Evolutionary conservation across 1,284 basidiomycete genomes (phyloP).

Genomic region (Moesziomyces globuligerus): DNA sequence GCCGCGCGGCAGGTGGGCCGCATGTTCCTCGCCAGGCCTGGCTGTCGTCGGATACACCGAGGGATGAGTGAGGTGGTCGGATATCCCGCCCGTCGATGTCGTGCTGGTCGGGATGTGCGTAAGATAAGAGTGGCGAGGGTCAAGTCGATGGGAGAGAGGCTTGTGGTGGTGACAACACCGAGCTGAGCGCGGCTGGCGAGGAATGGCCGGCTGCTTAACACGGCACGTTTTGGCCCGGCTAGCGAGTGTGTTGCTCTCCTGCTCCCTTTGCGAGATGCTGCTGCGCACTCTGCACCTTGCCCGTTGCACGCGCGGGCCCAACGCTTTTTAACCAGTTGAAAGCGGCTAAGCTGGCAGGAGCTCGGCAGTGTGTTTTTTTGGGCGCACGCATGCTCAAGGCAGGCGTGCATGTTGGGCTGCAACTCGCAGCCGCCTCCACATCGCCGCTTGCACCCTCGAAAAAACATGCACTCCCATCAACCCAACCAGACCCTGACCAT

Average conservation of each 20-base stretch:
- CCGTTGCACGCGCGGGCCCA: background rate
- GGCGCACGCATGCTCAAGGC: background rate
- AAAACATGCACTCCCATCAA: too few species aligned
- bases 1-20: too few species aligned
- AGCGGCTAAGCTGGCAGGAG: background rate
- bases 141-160: too few species aligned
- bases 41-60: background rate
- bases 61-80: background rate
- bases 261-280: background rate
- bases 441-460: background rate
- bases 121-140: too few species aligned
- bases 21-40: background rate
- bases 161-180: too few species aligned
- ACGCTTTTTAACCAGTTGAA: background rate
- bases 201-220: background rate
- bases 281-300: background rate
- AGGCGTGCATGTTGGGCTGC: background rate
- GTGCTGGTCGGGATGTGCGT: background rate
- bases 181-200: too few species aligned
- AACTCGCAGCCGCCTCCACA: background rate
- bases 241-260: too few species aligned
- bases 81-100: background rate
- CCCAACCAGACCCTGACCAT: too few species aligned
- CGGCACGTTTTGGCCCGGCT: background rate
- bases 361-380: background rate